These are phyloP conservation scores for Solanum aculeatissimum DNA, from an alignment of 305 asterid species.

Conservation along the genomic window DNA sequence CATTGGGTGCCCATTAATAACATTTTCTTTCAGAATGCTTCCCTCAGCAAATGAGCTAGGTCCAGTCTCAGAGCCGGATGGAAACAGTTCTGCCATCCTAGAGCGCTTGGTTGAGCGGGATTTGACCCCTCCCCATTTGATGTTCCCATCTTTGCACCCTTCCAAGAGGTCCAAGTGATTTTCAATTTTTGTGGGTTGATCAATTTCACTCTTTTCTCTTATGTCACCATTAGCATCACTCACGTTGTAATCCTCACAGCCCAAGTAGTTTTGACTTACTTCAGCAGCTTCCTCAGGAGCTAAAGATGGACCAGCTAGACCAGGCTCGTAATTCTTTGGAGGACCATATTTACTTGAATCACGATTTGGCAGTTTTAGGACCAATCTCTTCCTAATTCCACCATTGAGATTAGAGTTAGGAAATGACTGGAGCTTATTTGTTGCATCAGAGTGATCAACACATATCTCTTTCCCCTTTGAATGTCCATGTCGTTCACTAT, in stretches of 20 bases:
- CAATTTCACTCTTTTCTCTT: slow-evolving; percentile 26
- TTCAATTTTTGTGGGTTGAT: slow-evolving; percentile 18
- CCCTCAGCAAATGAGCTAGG: slow-evolving; percentile 33
- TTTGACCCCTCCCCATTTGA: slow-evolving; percentile 90
- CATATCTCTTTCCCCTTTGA: slow-evolving; percentile 71
- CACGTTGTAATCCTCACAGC: slow-evolving; percentile 21
- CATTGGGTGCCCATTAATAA: slow-evolving; percentile 20
- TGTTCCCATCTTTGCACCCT: slow-evolving; percentile 54
- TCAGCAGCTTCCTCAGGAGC: slow-evolving; percentile 20
- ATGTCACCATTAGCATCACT: slow-evolving; percentile 24
- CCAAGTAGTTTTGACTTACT: slow-evolving; percentile 6
- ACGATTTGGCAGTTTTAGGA: slow-evolving; percentile 75
- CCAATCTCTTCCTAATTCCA: slow-evolving; percentile 58
- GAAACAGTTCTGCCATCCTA: slow-evolving; percentile 43
- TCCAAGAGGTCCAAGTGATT: slow-evolving; percentile 53
- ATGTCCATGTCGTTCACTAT: slow-evolving; percentile 31
- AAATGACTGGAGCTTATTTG: slow-evolving; percentile 23
- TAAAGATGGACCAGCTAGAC: slow-evolving; percentile 43
- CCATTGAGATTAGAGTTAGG: slow-evolving; percentile 37
- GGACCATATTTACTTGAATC: slow-evolving; percentile 35
- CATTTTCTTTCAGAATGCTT: slow-evolving; percentile 22
- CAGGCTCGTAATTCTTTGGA: slow-evolving; percentile 18
- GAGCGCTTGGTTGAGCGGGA: slow-evolving; percentile 74
- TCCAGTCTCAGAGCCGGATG: slow-evolving; percentile 29
- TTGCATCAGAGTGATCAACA: slow-evolving; percentile 32